Conservation (phyloP, 2,329 filamentous ascomycete genomes). For the Didymella exigua region DNA sequence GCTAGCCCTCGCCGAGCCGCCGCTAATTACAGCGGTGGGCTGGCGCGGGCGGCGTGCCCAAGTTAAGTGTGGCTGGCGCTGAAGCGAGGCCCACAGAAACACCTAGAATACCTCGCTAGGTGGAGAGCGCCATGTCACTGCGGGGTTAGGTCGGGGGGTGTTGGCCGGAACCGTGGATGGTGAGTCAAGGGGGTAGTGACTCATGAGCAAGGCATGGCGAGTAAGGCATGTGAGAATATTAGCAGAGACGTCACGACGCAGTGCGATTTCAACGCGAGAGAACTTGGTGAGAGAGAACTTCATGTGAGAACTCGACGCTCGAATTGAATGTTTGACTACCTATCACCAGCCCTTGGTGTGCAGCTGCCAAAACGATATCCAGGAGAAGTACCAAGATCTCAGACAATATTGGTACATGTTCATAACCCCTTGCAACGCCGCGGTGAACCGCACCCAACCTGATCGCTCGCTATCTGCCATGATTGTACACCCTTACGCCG, state of each 20-base stretch:
- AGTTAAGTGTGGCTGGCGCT: constrained; percentile 14
- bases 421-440: constrained; percentile 35
- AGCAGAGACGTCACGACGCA: constrained; percentile 8
- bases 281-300: not conserved
- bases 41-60: constrained; percentile 16
- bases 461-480: constrained; percentile 26
- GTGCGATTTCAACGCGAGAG: not conserved
- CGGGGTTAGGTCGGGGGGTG: constrained; percentile 3
- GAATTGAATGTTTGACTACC: constrained; percentile 35
- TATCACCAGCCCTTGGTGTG: constrained; percentile 45
- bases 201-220: not conserved
- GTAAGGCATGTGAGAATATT: not conserved
- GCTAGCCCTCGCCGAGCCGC: not conserved
- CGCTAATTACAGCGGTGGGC: constrained; percentile 10
- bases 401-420: constrained; percentile 32
- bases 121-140: constrained; percentile 8
- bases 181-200: not conserved
- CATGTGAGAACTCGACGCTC: not conserved
- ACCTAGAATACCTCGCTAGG: constrained; percentile 7
- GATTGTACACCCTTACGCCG: constrained; percentile 37
- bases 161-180: constrained; percentile 2
- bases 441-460: constrained; percentile 21
- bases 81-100: constrained; percentile 15
- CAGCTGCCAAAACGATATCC: constrained; percentile 35
- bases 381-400: constrained; percentile 22